Evolutionary conservation across 2,329 filamentous ascomycete genomes (phyloP), one percentile per base, ranked within the genome.

Genomic region (Plenodomus tracheiphilus): DNA sequence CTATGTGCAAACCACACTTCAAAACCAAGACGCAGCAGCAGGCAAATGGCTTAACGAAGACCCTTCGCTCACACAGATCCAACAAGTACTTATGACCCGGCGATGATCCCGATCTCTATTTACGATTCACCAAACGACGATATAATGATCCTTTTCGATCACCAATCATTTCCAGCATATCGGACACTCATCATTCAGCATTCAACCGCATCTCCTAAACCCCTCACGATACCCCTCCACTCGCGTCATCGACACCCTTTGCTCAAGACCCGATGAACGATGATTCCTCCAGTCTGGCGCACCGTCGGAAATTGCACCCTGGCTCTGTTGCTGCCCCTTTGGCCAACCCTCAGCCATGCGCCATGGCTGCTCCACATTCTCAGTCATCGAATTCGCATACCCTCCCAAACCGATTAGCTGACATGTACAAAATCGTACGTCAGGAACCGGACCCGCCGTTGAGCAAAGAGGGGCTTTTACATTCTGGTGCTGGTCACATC

Each of bases 41-140:
- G 80, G 81, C 34, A 83, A 85, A 70, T 86, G 83, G 83, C 72
- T 85, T 38, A 71, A 73, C 32, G 84, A 86, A 53, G 84, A 86
- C 61, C 84, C 84, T 3, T 74, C 79, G 7, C 70, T 85, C 48
- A 72, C 75, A 15, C 73, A 74, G 17, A 81, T 84, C 40, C 75
- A 73, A 53, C 71, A 72, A 39, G 60, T 65, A 25, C 58, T 72
- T 43, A 58, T 70, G 60, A 53, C 53, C 22, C 63, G 66, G 54
- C 65, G 62, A 61, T 69, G 58, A 52, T 43, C 20, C 16, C 18
- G 22, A 25, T 25, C 10, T 11, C 11, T 10, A 15, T 8, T 32
- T 15, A 7, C 28, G 28, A 15, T 32, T 32, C 28, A 32, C 28
- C 9, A 32, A 17, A 10, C 35, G 16, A 37, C 35, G 18, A 25